These are phyloP conservation scores for Zymoseptoria ardabiliae DNA, from an alignment of 2,329 filamentous ascomycete species.

Conservation along the genomic window DNA sequence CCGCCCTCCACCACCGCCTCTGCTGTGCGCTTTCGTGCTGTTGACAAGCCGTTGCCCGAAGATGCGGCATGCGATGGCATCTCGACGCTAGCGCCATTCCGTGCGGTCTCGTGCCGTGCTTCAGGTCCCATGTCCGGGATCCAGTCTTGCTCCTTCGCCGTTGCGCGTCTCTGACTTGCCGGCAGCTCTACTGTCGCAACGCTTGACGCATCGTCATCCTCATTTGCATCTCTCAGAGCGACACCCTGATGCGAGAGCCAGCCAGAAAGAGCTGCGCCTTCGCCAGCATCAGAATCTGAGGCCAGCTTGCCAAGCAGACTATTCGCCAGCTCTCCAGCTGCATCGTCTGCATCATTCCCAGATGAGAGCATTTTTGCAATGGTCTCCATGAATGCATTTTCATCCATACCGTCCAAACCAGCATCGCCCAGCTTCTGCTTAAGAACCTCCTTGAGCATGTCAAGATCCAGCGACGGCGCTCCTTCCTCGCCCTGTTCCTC, in stretches of 20 bases:
- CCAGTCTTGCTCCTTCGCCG: neutral
- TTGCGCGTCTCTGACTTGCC: conserved; percentile 14
- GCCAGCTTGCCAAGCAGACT: conserved; percentile 33
- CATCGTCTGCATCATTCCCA: conserved; percentile 35
- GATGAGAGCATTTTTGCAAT: conserved; percentile 40
- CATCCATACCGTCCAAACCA: conserved; percentile 35
- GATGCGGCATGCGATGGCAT: conserved; percentile 13
- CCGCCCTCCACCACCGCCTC: neutral
- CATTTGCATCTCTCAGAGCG: conserved; percentile 19
- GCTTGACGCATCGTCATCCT: conserved; percentile 23
- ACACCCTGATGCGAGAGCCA: conserved; percentile 31
- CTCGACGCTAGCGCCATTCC: conserved; percentile 2
- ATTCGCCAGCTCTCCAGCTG: conserved; percentile 37
- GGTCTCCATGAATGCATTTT: conserved; percentile 36
- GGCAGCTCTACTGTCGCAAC: conserved; percentile 29
- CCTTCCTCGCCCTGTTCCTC: conserved; percentile 11
- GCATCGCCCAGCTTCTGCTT: conserved; percentile 24
- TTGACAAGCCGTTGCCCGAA: conserved; percentile 4
- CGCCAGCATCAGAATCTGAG: conserved; percentile 18
- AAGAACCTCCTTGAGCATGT: conserved; percentile 31
- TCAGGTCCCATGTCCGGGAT: conserved; percentile 10
- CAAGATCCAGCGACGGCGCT: conserved; percentile 30
- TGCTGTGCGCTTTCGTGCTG: conserved; percentile 4
- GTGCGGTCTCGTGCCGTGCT: neutral
- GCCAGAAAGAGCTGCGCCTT: conserved; percentile 20